phyloP scores from a whole-genome alignment of 2,329 filamentous ascomycete genomes.

The Claviceps purpurea region DNA sequence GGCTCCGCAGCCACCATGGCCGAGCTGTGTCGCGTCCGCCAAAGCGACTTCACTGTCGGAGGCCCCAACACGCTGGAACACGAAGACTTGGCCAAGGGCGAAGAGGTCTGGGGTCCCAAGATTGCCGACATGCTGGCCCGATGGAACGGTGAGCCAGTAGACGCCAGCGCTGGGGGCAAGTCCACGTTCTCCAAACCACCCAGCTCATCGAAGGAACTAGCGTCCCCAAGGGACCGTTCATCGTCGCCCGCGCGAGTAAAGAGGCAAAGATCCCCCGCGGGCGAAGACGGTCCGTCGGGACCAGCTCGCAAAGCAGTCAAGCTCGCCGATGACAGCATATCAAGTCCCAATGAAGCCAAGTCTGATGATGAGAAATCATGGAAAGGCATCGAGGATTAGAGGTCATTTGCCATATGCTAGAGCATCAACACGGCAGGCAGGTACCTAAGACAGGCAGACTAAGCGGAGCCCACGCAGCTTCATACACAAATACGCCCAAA shows the following conservation, averaged over 20 bases:
- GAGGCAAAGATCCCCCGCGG: slow-evolving; percentile 17
- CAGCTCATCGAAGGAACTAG: slow-evolving; percentile 5
- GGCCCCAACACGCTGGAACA: slow-evolving; percentile 64
- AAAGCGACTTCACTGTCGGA: slow-evolving; percentile 66
- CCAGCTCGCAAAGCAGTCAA: slow-evolving; percentile 16
- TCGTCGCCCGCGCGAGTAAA: slow-evolving; percentile 14
- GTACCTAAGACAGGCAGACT: background rate
- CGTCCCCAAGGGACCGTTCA: background rate
- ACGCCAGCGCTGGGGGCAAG: slow-evolving; percentile 7
- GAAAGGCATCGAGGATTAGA: slow-evolving; percentile 28
- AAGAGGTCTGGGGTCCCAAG: slow-evolving; percentile 71
- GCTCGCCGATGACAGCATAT: slow-evolving; percentile 5
- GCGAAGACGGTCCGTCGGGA: slow-evolving; percentile 10
- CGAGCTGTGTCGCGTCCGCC: slow-evolving; percentile 64
- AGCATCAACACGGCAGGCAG: background rate
- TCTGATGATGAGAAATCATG: slow-evolving; percentile 29
- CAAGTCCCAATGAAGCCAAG: background rate
- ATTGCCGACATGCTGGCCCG: slow-evolving; percentile 36
- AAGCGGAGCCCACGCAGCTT: no score
- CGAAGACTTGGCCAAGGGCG: slow-evolving; percentile 59
- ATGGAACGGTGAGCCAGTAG: slow-evolving; percentile 25
- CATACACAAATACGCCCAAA: no score
- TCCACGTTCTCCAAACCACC: slow-evolving; percentile 6
- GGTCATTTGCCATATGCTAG: no score
- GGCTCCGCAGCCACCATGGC: slow-evolving; percentile 78